Conservation (phyloP, 441 rosid genomes). For the Mallotus repandus region DNA sequence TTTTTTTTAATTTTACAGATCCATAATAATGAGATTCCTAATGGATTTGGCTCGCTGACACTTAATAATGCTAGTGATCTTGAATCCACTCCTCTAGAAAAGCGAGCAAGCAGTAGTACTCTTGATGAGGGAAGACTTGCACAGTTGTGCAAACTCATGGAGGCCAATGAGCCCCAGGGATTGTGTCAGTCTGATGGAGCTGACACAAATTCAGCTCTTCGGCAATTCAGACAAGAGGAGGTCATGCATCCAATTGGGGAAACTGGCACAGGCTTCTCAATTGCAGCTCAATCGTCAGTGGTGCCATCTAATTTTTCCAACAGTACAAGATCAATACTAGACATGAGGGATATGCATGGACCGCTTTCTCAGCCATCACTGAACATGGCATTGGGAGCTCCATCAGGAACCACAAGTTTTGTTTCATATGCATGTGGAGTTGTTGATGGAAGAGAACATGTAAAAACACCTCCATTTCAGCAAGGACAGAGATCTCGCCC, state of each 20-base stretch:
- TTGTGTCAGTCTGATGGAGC: conserved; percentile 42
- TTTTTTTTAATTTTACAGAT: conserved; percentile 31
- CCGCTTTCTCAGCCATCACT: conserved; percentile 59
- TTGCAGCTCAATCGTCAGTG: conserved; percentile 30
- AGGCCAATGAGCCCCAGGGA: conserved; percentile 45
- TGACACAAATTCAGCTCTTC: conserved; percentile 35
- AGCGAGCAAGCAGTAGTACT: conserved; percentile 32
- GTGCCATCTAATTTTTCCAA: conserved; percentile 41
- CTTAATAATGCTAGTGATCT: conserved; percentile 34
- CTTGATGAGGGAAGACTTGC: conserved; percentile 45
- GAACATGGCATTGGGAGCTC: conserved; percentile 53
- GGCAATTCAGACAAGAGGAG: conserved; percentile 47
- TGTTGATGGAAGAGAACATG: conserved; percentile 51
- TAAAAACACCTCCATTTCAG: conserved; percentile 37
- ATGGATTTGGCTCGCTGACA: conserved; percentile 42
- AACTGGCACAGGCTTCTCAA: conserved; percentile 36
- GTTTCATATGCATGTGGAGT: conserved; percentile 41
- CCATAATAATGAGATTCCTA: conserved; percentile 42
- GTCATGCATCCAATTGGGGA: conserved; percentile 36
- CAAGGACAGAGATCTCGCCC: conserved; percentile 58
- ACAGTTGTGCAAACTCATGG: conserved; percentile 47
- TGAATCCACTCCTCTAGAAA: conserved; percentile 40
- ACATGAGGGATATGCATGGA: conserved; percentile 49
- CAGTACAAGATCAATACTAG: conserved; percentile 39
- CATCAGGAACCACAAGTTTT: conserved; percentile 40